Evolutionary conservation across 805 yeast genomes (phyloP).

Genomic region (Yarrowia sp.): DNA sequence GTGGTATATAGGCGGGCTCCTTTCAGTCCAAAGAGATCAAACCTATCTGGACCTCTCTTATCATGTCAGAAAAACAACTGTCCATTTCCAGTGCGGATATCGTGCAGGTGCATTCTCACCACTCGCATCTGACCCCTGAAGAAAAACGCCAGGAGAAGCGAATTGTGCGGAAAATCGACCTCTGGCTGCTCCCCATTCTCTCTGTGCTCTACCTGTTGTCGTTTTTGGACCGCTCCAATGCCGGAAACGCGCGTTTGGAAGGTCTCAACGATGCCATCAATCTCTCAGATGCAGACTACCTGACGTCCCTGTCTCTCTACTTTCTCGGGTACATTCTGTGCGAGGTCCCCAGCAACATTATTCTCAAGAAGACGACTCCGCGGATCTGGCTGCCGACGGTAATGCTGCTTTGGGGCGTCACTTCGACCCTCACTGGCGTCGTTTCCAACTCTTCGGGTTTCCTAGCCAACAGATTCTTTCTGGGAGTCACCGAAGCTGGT

Average conservation of each 20-base stretch:
- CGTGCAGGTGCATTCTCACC: conserved; percentile 1
- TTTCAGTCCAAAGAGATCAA: no score
- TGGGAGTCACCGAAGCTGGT: conserved; percentile 56
- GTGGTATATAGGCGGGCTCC: no score
- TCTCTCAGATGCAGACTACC: conserved; percentile 55
- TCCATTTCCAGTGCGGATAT: conserved; percentile 12
- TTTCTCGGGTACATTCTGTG: conserved; percentile 49
- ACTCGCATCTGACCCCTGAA: neutral
- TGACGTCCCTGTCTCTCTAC: conserved; percentile 55
- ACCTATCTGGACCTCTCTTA: no score
- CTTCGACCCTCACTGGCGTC: conserved; percentile 50
- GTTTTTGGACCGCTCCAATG: conserved; percentile 57
- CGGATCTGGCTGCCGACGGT: conserved; percentile 50
- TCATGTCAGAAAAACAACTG: conserved; percentile 7
- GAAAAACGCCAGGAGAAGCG: conserved; percentile 10
- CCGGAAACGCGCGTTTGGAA: conserved; percentile 58
- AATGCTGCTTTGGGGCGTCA: conserved; percentile 53
- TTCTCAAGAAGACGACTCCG: conserved; percentile 51
- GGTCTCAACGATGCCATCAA: conserved; percentile 54
- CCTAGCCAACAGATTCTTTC: conserved; percentile 51
- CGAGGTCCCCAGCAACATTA: conserved; percentile 53
- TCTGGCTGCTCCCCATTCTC: conserved; percentile 55
- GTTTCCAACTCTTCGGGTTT: conserved; percentile 48
- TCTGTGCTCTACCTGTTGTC: conserved; percentile 55
- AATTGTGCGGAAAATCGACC: conserved; percentile 53